Conservation (phyloP, 805 yeast species). For the Candida easanensis region DNA sequence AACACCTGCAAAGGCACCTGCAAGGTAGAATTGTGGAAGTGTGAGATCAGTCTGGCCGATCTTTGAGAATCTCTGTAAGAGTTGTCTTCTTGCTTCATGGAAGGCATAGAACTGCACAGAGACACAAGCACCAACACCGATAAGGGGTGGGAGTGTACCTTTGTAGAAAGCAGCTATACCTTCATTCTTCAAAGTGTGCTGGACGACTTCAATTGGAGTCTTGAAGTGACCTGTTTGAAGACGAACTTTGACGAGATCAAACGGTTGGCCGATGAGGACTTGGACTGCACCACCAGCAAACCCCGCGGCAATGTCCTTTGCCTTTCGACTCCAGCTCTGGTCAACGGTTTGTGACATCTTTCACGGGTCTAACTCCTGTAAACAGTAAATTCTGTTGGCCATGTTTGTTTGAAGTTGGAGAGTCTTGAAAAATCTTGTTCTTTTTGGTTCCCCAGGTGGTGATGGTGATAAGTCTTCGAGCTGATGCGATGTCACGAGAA, state of each 20-base stretch:
- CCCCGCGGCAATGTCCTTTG: conserved; percentile 69
- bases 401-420: no score
- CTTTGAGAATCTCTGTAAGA: conserved; percentile 45
- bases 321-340: conserved; percentile 30
- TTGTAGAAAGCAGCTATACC: conserved; percentile 86
- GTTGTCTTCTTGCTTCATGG: conserved; percentile 76
- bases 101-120: conserved; percentile 93
- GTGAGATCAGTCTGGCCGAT: conserved; percentile 39
- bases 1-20: conserved; percentile 91
- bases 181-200: conserved; percentile 68
- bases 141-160: conserved; percentile 89
- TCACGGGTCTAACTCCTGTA: background rate
- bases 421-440: no score
- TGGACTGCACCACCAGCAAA: conserved; percentile 96
- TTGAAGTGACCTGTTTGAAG: conserved; percentile 85
- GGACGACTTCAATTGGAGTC: conserved; percentile 73
- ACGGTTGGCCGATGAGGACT: conserved; percentile 89
- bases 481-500: conserved; percentile 14
- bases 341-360: conserved; percentile 10
- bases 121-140: conserved; percentile 97
- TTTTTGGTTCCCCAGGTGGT: no score
- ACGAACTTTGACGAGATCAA: conserved; percentile 90
- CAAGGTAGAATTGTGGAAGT: conserved; percentile 66
- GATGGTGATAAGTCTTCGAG: conserved; percentile 5
- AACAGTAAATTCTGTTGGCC: no score